Evolutionary conservation across 2,329 filamentous ascomycete species (phyloP).

Genomic region (Ophiostoma pallidulum): DNA sequence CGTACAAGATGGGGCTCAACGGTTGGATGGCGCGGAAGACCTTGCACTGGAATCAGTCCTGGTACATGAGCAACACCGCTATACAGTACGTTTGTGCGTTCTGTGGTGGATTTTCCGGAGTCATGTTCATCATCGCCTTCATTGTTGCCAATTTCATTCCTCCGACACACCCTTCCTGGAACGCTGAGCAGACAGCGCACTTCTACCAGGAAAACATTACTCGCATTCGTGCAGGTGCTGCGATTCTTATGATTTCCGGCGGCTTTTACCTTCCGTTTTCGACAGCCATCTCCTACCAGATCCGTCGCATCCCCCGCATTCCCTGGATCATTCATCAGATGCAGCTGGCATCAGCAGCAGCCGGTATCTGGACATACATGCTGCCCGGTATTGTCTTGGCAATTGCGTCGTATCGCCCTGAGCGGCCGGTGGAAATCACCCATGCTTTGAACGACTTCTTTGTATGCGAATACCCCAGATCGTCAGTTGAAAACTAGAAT

Average conservation of each 20-base stretch:
- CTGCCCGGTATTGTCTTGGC: constrained; percentile 11
- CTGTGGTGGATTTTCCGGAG: constrained; percentile 2
- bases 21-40: constrained; percentile 5
- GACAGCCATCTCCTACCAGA: constrained; percentile 11
- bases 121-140: constrained; percentile 8
- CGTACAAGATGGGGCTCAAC: constrained; percentile 1
- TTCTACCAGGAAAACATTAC: constrained; percentile 7
- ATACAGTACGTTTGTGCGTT: constrained; percentile 6
- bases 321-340: constrained; percentile 11
- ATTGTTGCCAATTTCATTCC: constrained; percentile 8
- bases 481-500: too few species aligned
- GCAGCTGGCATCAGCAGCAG: constrained; percentile 7
- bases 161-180: constrained; percentile 5
- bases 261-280: constrained; percentile 11
- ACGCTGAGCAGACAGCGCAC: constrained; percentile 3
- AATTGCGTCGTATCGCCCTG: constrained; percentile 6
- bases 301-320: constrained; percentile 9
- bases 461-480: too few species aligned
- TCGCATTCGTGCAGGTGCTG: constrained; percentile 6
- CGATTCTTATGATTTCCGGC: constrained; percentile 9
- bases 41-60: constrained; percentile 1
- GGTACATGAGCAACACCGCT: constrained; percentile 6
- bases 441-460: constrained; percentile 8
- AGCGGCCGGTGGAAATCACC: constrained; percentile 3
- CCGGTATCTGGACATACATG: constrained; percentile 9